Evolutionary conservation across 495 filamentous ascomycete species (phyloP).

Genomic region (Talaromyces proteolyticus): DNA sequence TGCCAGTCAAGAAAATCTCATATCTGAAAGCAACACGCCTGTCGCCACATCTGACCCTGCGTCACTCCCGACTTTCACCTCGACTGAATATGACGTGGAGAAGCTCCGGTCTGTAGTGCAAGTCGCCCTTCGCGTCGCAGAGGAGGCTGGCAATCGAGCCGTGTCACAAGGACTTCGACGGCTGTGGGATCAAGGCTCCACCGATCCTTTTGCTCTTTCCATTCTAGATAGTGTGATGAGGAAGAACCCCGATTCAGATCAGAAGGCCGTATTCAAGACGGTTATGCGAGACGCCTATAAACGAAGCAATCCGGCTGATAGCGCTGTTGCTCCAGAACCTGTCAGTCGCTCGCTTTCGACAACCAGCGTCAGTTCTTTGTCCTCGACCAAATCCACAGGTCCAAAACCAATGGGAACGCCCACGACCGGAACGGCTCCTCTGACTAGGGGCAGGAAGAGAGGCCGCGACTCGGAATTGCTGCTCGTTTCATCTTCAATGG

Average conservation of each 20-base stretch:
- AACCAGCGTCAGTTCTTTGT: constrained; percentile 40
- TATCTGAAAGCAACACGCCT: constrained; percentile 1
- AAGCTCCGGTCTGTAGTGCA: constrained; percentile 18
- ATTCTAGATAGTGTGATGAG: constrained; percentile 19
- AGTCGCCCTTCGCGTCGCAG: constrained; percentile 14
- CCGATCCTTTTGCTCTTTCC: constrained; percentile 19
- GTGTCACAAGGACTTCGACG: constrained; percentile 21
- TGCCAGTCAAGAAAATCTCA: constrained; percentile 11
- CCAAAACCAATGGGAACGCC: constrained; percentile 12
- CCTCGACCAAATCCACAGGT: constrained; percentile 32
- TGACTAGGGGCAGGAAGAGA: constrained; percentile 6
- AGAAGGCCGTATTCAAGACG: constrained; percentile 19
- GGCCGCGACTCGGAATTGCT: constrained; percentile 4
- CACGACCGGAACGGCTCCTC: constrained; percentile 12
- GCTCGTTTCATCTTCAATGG: background rate
- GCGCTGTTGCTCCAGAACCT: constrained; percentile 4
- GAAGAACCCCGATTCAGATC: constrained; percentile 14
- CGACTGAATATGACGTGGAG: constrained; percentile 18
- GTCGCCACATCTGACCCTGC: constrained; percentile 7
- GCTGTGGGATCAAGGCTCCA: constrained; percentile 19
- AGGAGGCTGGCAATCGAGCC: constrained; percentile 17
- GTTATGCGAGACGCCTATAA: constrained; percentile 19
- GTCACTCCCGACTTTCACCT: constrained; percentile 16
- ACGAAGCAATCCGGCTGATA: constrained; percentile 9
- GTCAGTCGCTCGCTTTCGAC: constrained; percentile 20